These are phyloP conservation scores for Pythium aphanidermatum DNA, from an alignment of 352 stramenopile genomes.

Conservation along the genomic window DNA sequence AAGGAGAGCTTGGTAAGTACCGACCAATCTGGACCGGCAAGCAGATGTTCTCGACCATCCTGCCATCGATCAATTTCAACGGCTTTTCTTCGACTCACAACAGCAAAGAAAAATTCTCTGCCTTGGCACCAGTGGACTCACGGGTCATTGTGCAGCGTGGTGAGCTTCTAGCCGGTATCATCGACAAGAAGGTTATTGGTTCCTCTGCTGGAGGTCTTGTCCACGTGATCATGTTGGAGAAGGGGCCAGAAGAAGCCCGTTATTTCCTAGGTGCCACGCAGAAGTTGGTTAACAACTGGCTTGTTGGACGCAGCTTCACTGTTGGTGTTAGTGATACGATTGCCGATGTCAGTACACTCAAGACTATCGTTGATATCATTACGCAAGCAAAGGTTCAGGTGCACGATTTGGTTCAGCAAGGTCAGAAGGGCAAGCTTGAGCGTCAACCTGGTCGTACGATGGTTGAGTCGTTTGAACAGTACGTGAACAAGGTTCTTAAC, in stretches of 20 bases:
- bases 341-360: conserved; percentile 96
- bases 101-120: conserved; percentile 83
- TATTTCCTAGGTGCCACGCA: conserved; percentile 93
- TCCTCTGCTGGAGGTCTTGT: conserved; percentile 95
- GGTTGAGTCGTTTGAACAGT: conserved; percentile 98
- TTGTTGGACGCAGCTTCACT: conserved; percentile 97
- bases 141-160: conserved; percentile 97
- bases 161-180: conserved; percentile 95
- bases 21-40: conserved; percentile 97
- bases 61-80: conserved; percentile 96
- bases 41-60: conserved; percentile 96
- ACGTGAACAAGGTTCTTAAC: conserved; percentile 96
- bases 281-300: conserved; percentile 98
- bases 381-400: conserved; percentile 96
- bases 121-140: conserved; percentile 94
- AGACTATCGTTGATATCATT: conserved; percentile 98
- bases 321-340: conserved; percentile 99
- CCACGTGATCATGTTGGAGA: conserved; percentile 95
- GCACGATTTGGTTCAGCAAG: conserved; percentile 94
- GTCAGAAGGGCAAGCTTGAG: conserved; percentile 96
- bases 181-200: conserved; percentile 99
- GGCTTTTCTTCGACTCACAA: conserved; percentile 94
- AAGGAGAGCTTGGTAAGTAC: conserved; percentile 80
- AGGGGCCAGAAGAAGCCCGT: conserved; percentile 86
- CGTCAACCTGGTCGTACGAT: conserved; percentile 98